These are phyloP conservation scores for Dothistroma pini DNA, from an alignment of 2,329 filamentous ascomycete species.

Conservation along the genomic window DNA sequence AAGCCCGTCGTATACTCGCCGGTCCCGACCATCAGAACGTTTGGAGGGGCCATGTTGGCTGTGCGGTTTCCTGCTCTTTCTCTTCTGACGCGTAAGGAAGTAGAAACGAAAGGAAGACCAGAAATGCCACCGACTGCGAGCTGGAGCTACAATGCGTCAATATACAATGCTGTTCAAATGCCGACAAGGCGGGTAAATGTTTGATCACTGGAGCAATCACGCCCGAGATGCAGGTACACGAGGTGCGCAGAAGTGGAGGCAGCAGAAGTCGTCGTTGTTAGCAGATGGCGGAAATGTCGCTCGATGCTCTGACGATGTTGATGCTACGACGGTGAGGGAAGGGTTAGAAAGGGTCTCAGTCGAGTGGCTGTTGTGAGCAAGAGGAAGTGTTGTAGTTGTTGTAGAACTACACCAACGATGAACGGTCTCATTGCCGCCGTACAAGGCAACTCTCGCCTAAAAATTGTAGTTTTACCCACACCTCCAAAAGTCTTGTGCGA, in stretches of 20 bases:
- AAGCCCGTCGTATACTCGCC: constrained; percentile 97
- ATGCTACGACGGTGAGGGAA: neutral
- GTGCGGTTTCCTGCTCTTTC: constrained; percentile 8
- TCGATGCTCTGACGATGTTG: neutral
- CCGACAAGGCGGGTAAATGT: constrained; percentile 17
- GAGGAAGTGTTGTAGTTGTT: neutral
- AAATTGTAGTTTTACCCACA: too few relatives aligned
- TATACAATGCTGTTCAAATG: constrained; percentile 12
- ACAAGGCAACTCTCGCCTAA: neutral
- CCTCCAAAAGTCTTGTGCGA: too few relatives aligned
- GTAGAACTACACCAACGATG: neutral
- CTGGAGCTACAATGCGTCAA: neutral
- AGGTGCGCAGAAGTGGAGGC: neutral
- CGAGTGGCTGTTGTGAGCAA: neutral
- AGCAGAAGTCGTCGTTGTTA: neutral
- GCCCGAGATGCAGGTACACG: neutral
- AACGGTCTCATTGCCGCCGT: neutral
- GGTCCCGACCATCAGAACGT: constrained; percentile 66
- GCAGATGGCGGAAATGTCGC: neutral
- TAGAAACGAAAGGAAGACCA: constrained; percentile 4
- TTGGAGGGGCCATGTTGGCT: constrained; percentile 44
- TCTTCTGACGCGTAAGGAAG: neutral
- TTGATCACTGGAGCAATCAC: constrained; percentile 1
- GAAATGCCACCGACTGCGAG: constrained; percentile 2
- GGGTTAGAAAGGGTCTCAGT: neutral